phyloP scores from a whole-genome alignment of 495 filamentous ascomycete species.

The Podospora appendiculata region DNA sequence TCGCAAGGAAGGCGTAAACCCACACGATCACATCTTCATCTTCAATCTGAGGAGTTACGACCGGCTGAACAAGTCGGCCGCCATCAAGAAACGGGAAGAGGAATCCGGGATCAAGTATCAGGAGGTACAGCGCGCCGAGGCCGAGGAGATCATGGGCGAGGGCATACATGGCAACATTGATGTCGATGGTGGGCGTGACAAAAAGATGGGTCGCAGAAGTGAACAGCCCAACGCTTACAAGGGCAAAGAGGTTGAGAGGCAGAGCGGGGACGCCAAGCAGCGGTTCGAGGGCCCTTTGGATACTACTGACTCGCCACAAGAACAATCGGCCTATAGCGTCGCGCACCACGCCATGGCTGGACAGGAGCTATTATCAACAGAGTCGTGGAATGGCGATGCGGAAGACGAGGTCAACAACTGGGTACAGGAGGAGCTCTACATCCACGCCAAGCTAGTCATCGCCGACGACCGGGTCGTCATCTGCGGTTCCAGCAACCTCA shows the following conservation, averaged over 20 bases:
- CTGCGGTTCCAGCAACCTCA: slow-evolving; percentile 86
- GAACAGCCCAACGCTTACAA: slow-evolving; percentile 34
- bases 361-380: slow-evolving; percentile 56
- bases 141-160: slow-evolving; percentile 75
- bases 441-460: slow-evolving; percentile 84
- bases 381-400: slow-evolving; percentile 58
- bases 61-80: slow-evolving; percentile 72
- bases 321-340: slow-evolving; percentile 58
- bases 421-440: slow-evolving; percentile 90
- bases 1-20: slow-evolving; percentile 68
- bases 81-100: slow-evolving; percentile 61
- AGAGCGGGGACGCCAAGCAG: slow-evolving; percentile 50
- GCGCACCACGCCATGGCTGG: slow-evolving; percentile 76
- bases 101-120: slow-evolving; percentile 74
- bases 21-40: slow-evolving; percentile 73
- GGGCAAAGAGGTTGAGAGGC: slow-evolving; percentile 34
- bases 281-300: slow-evolving; percentile 49
- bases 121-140: slow-evolving; percentile 77
- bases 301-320: slow-evolving; percentile 20
- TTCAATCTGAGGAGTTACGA: slow-evolving; percentile 91
- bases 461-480: slow-evolving; percentile 75
- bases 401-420: slow-evolving; percentile 76
- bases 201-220: slow-evolving; percentile 29
- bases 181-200: slow-evolving; percentile 27
- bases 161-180: slow-evolving; percentile 55